These are phyloP conservation scores for Gaertneriomyces sp. DNA, from an alignment of 192 early-diverging fungal genomes.

Conservation along the genomic window DNA sequence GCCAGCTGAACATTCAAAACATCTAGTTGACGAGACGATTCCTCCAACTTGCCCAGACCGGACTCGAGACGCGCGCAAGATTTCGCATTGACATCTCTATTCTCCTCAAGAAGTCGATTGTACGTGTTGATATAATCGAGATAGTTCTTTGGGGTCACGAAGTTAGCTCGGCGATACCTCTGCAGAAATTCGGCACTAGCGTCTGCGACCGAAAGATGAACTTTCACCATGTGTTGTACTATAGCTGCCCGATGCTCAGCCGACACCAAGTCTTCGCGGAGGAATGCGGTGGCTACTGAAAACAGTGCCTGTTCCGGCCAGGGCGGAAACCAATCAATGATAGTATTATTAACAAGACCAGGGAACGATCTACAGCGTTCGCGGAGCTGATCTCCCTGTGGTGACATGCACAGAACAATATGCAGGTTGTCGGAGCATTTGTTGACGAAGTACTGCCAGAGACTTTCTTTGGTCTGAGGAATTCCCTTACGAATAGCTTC, in stretches of 20 bases:
- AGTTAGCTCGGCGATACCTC: slow-evolving; percentile 58
- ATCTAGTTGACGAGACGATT: slow-evolving; percentile 56
- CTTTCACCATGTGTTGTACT: slow-evolving; percentile 58
- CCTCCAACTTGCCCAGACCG: slow-evolving; percentile 56
- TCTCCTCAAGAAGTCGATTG: slow-evolving; percentile 54
- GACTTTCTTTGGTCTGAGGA: slow-evolving; percentile 46
- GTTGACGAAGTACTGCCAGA: slow-evolving; percentile 61
- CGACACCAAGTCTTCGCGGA: slow-evolving; percentile 47
- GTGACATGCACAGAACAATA: slow-evolving; percentile 60
- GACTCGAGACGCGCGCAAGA: slow-evolving; percentile 53
- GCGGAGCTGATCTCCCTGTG: slow-evolving; percentile 58
- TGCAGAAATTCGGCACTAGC: slow-evolving; percentile 52
- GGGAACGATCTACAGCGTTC: slow-evolving; percentile 60
- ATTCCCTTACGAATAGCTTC: slow-evolving; percentile 52
- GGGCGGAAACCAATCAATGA: slow-evolving; percentile 63
- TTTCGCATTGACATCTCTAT: slow-evolving; percentile 51
- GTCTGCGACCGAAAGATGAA: slow-evolving; percentile 53
- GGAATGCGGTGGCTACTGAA: slow-evolving; percentile 57
- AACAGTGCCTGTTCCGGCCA: slow-evolving; percentile 64
- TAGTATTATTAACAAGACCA: slow-evolving; percentile 62
- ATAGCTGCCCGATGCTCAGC: slow-evolving; percentile 43
- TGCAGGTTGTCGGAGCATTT: slow-evolving; percentile 60
- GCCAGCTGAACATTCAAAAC: slow-evolving; percentile 57
- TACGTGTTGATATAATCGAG: slow-evolving; percentile 61
- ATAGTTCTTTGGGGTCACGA: slow-evolving; percentile 62